A percentile compares a stretch with the other conserved stretches of the same genome.
phyloP scores from a whole-genome alignment of 1,284 basidiomycete species.

The Pyrrhoderma lamaoense region DNA sequence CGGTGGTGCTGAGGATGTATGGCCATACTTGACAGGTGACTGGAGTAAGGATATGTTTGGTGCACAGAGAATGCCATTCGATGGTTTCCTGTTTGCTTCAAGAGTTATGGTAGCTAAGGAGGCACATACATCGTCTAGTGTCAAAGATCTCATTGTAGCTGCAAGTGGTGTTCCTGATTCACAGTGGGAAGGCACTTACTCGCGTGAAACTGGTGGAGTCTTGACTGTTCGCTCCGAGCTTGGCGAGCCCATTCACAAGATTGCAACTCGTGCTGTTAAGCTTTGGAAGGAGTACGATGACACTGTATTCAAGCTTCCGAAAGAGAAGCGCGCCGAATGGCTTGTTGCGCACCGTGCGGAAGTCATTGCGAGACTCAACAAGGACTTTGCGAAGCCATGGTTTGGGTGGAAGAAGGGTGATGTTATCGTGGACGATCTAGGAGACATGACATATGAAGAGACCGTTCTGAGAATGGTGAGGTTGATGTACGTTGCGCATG shows the following conservation, averaged over 20 bases:
- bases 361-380: slow-evolving; percentile 89
- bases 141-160: slow-evolving; percentile 95
- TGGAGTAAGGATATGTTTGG: slow-evolving; percentile 83
- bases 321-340: slow-evolving; percentile 92
- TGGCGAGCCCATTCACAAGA: slow-evolving; percentile 98
- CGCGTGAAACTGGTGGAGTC: slow-evolving; percentile 91
- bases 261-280: slow-evolving; percentile 93
- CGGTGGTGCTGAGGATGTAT: slow-evolving; percentile 90
- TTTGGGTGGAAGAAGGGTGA: slow-evolving; percentile 94
- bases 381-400: slow-evolving; percentile 95
- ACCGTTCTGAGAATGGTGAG: slow-evolving; percentile 85
- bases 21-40: slow-evolving; percentile 95
- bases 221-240: slow-evolving; percentile 97
- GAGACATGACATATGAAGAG: slow-evolving; percentile 99
- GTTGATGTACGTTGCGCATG: slow-evolving; percentile 88
- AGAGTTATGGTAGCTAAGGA: slow-evolving; percentile 99
- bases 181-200: slow-evolving; percentile 93
- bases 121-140: slow-evolving; percentile 87
- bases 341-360: slow-evolving; percentile 82
- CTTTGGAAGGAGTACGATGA: slow-evolving; percentile 99
- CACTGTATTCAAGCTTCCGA: slow-evolving; percentile 88
- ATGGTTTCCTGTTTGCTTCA: slow-evolving; percentile 92
- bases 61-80: slow-evolving; percentile 97
- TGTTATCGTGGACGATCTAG: slow-evolving; percentile 75
- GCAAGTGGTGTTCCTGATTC: slow-evolving; percentile 89